phyloP scores from a whole-genome alignment of 148 eudicot species.

The Rheum nobile region DNA sequence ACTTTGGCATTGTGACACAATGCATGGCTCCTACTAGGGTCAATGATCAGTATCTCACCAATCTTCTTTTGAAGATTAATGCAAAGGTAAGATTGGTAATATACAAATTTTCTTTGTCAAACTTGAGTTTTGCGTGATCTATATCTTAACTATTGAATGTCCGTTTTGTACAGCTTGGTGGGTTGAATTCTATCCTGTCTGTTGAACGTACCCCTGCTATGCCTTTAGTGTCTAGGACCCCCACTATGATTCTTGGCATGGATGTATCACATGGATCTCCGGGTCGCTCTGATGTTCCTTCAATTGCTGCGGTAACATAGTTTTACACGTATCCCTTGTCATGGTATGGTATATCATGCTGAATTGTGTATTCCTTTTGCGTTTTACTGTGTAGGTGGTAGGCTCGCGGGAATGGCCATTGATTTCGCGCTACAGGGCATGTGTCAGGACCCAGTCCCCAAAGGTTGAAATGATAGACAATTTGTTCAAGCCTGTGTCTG shows the following conservation, averaged over 20 bases:
- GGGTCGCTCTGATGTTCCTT: constrained; percentile 64
- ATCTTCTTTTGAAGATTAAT: constrained; percentile 74
- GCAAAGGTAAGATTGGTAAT: constrained; percentile 50
- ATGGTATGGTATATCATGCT: not conserved
- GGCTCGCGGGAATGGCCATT: constrained; percentile 70
- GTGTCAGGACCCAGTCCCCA: constrained; percentile 58
- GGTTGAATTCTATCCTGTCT: constrained; percentile 52
- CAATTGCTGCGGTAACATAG: constrained; percentile 66
- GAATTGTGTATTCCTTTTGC: not conserved
- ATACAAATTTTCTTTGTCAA: not conserved
- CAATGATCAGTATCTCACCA: constrained; percentile 84
- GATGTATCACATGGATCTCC: constrained; percentile 78
- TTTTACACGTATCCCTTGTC: not conserved
- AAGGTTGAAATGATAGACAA: constrained; percentile 72
- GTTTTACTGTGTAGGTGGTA: constrained; percentile 36
- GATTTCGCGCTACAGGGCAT: constrained; percentile 66
- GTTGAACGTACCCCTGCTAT: constrained; percentile 45
- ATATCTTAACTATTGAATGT: not conserved
- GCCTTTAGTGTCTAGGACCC: constrained; percentile 57
- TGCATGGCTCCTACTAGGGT: constrained; percentile 75
- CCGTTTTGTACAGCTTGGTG: constrained; percentile 60
- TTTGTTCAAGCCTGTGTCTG: constrained; percentile 46
- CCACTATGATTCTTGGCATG: constrained; percentile 68
- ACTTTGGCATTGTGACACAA: constrained; percentile 77
- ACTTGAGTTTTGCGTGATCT: not conserved